phyloP scores from a whole-genome alignment of 441 rosid species.

The Adansonia grandidieri region DNA sequence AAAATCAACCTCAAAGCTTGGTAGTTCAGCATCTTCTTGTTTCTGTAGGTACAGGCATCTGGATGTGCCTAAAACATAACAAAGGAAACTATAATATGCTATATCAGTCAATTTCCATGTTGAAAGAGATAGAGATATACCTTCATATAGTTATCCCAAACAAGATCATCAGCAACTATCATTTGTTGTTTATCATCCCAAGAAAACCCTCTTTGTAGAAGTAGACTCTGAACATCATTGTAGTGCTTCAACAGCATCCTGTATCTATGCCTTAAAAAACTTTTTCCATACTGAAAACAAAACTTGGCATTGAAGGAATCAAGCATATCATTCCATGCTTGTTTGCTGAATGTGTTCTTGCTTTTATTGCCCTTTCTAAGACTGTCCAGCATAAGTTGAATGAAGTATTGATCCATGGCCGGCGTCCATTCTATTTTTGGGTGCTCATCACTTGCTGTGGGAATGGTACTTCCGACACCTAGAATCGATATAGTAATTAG shows the following conservation, averaged over 20 bases:
- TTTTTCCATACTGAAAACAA: conserved; percentile 37
- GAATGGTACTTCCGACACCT: conserved; percentile 38
- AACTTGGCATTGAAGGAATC: conserved; percentile 47
- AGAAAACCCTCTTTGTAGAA: conserved; percentile 48
- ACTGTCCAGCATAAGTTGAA: conserved; percentile 55
- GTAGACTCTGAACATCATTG: conserved; percentile 41
- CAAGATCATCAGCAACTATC: conserved; percentile 43
- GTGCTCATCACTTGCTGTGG: conserved; percentile 38
- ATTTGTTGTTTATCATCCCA: conserved; percentile 51
- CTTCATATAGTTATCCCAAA: conserved; percentile 53
- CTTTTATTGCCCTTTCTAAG: conserved; percentile 41
- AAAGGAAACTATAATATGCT: conserved; percentile 20
- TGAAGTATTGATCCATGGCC: conserved; percentile 50
- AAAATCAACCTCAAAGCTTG: conserved; percentile 47
- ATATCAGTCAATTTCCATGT: conserved; percentile 18
- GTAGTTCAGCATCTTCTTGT: conserved; percentile 45
- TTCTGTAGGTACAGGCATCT: conserved; percentile 41
- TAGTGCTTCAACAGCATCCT: conserved; percentile 48
- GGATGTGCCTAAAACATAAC: conserved; percentile 46
- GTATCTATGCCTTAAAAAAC: conserved; percentile 40
- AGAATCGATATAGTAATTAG: conserved; percentile 22
- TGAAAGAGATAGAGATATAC: conserved; percentile 31
- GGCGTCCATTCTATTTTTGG: conserved; percentile 46
- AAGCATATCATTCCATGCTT: conserved; percentile 56
- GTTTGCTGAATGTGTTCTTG: conserved; percentile 41